Percentiles rank a stretch among this genome's conserved stretches.
phyloP scores from a whole-genome alignment of 306 rosid species.

The Lupinus albus region DNA sequence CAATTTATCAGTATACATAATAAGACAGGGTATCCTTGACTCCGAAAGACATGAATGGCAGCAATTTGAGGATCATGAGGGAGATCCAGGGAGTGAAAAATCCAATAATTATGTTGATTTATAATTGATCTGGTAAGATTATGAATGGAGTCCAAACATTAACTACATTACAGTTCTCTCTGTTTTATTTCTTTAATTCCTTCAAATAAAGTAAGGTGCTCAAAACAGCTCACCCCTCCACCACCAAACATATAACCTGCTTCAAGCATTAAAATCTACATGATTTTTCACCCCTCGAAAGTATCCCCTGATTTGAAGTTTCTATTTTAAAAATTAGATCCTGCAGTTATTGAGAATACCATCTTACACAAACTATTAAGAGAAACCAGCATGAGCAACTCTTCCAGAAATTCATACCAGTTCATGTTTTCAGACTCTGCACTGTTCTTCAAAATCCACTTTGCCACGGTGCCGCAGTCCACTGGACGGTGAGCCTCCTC shows the following conservation, averaged over 20 bases:
- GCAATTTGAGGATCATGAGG: constrained; percentile 22
- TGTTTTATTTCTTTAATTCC: constrained; percentile 21
- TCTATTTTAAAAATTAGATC: constrained; percentile 4
- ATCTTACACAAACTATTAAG: constrained; percentile 25
- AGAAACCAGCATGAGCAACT: constrained; percentile 20
- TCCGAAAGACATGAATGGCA: constrained; percentile 18
- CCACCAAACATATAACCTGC: constrained; percentile 9
- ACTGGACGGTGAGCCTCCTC: constrained; percentile 99
- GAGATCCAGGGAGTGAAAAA: constrained; percentile 29
- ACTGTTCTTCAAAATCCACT: constrained; percentile 94
- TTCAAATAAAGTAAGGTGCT: background rate
- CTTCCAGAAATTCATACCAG: constrained; percentile 52
- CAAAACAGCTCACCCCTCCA: background rate
- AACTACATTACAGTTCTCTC: background rate
- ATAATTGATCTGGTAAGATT: background rate
- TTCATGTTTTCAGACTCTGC: constrained; percentile 98
- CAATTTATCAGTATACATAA: background rate
- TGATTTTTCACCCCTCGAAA: constrained; percentile 18
- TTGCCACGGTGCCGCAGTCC: constrained; percentile 89
- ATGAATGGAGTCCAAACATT: constrained; percentile 13
- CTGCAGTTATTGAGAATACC: constrained; percentile 7
- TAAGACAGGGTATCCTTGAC: background rate
- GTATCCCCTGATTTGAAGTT: constrained; percentile 5
- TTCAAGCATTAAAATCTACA: constrained; percentile 1
- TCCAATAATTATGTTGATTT: constrained; percentile 15